These are phyloP conservation scores for Nemania sp. DNA, from an alignment of 2,329 filamentous ascomycete species.

Conservation along the genomic window DNA sequence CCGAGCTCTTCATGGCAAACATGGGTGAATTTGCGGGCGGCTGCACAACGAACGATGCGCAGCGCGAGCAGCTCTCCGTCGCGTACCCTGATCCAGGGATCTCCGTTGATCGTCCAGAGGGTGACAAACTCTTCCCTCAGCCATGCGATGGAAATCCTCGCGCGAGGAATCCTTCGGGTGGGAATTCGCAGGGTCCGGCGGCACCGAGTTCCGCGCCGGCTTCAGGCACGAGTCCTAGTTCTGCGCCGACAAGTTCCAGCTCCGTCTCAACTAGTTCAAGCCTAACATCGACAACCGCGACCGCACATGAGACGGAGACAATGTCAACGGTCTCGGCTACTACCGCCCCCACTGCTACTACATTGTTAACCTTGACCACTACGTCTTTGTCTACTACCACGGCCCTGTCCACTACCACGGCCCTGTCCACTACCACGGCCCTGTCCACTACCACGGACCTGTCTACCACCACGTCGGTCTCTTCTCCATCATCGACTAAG, in stretches of 20 bases:
- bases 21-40: conserved; percentile 49
- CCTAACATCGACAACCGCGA: not conserved
- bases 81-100: conserved; percentile 65
- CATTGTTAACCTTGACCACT: not conserved
- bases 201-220: not conserved
- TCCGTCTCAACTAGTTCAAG: not conserved
- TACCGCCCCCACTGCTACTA: not conserved
- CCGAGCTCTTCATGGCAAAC: conserved; percentile 73
- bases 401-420: no score
- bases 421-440: no score
- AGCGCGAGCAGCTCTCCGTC: conserved; percentile 49
- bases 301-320: not conserved
- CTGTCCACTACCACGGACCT: no score
- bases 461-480: no score
- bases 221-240: not conserved
- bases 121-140: conserved; percentile 41
- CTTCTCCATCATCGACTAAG: not conserved
- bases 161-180: conserved; percentile 8
- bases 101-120: conserved; percentile 51
- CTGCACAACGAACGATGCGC: conserved; percentile 57
- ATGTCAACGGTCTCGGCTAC: not conserved
- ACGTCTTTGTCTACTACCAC: not conserved
- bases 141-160: conserved; percentile 41
- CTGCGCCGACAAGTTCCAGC: not conserved
- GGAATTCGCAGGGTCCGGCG: not conserved